Evolutionary conservation across 2,329 filamentous ascomycete species (phyloP).

Genomic region (Corynespora cassiicola): DNA sequence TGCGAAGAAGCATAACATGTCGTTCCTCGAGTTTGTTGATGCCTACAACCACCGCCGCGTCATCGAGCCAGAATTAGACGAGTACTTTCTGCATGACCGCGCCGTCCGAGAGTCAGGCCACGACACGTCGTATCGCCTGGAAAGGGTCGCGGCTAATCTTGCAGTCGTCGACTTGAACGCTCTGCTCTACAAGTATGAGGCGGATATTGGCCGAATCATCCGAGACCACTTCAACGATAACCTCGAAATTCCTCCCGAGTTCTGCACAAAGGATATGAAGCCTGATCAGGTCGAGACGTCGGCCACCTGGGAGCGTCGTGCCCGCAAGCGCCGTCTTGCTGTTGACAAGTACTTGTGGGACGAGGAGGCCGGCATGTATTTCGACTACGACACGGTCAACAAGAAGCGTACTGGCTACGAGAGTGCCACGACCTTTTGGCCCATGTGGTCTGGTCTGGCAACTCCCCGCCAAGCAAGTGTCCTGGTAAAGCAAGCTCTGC

Average conservation of each 20-base stretch:
- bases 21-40: conserved; percentile 81
- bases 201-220: conserved; percentile 85
- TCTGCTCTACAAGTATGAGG: conserved; percentile 94
- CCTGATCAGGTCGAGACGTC: conserved; percentile 80
- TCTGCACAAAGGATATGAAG: conserved; percentile 70
- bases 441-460: conserved; percentile 92
- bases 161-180: conserved; percentile 96
- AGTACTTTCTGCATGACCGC: conserved; percentile 95
- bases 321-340: conserved; percentile 79
- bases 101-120: conserved; percentile 96
- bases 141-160: conserved; percentile 79
- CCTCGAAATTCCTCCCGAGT: conserved; percentile 82
- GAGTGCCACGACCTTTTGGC: conserved; percentile 93
- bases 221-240: conserved; percentile 83
- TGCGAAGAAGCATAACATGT: conserved; percentile 81
- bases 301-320: conserved; percentile 87
- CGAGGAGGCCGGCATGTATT: conserved; percentile 91
- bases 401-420: conserved; percentile 85
- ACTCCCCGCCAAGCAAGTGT: conserved; percentile 84
- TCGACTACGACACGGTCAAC: conserved; percentile 91
- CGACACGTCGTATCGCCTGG: conserved; percentile 93
- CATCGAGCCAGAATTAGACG: conserved; percentile 84
- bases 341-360: conserved; percentile 97
- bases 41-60: conserved; percentile 85
- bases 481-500: conserved; percentile 81